Conservation (phyloP, 2,329 filamentous ascomycete species). For the Cordyceps pruinosa region DNA sequence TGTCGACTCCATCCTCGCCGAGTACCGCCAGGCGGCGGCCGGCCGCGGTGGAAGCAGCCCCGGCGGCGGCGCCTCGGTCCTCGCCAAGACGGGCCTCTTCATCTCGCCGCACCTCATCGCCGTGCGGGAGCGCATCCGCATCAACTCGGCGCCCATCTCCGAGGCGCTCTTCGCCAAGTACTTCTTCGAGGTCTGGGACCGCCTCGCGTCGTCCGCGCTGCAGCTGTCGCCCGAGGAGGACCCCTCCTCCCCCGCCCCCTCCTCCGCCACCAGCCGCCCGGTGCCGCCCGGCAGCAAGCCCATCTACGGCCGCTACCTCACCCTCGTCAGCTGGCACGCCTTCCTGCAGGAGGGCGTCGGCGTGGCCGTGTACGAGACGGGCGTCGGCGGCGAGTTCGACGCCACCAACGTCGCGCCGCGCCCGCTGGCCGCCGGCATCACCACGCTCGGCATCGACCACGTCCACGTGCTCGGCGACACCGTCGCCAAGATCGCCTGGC, state of each 20-base stretch:
- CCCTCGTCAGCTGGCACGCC: slow-evolving; percentile 59
- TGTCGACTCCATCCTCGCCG: slow-evolving; percentile 53
- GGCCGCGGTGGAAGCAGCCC: too few species aligned
- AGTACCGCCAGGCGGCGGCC: slow-evolving; percentile 39
- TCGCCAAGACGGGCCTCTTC: slow-evolving; percentile 53
- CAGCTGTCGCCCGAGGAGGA: not conserved
- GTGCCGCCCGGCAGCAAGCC: slow-evolving; percentile 37
- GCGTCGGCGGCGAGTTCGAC: slow-evolving; percentile 62
- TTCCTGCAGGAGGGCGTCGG: slow-evolving; percentile 59
- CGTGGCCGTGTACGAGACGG: slow-evolving; percentile 58
- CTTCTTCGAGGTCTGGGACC: slow-evolving; percentile 63
- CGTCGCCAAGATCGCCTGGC: slow-evolving; percentile 62
- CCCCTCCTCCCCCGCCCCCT: too few species aligned
- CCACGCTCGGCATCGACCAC: slow-evolving; percentile 63
- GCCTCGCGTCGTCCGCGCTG: slow-evolving; percentile 32
- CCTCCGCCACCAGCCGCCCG: slow-evolving; percentile 1
- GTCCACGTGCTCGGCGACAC: slow-evolving; percentile 55
- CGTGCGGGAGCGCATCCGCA: slow-evolving; percentile 60
- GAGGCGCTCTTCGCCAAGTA: slow-evolving; percentile 54
- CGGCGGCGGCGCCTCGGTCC: slow-evolving; percentile 18
- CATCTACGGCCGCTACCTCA: slow-evolving; percentile 55
- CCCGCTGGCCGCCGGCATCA: slow-evolving; percentile 54
- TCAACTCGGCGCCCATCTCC: slow-evolving; percentile 51
- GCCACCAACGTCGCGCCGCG: slow-evolving; percentile 58
- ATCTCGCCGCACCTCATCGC: slow-evolving; percentile 63